These are phyloP conservation scores for Penicillium tannophilum DNA, from an alignment of 495 filamentous ascomycete species.

Conservation along the genomic window DNA sequence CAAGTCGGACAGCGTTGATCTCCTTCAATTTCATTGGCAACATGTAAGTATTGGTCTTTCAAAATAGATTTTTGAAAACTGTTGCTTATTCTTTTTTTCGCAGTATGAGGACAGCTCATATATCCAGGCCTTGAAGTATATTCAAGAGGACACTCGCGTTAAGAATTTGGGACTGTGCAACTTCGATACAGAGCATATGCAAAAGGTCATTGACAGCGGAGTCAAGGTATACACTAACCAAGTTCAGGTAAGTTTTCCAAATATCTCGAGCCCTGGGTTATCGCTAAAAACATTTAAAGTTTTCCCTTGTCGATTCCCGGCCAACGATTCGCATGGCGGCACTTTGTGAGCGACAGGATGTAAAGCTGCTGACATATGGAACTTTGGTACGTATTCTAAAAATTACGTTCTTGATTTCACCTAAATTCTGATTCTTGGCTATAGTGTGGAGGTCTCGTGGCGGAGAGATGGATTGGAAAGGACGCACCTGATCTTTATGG, in stretches of 20 bases:
- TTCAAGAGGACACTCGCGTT: conserved; percentile 34
- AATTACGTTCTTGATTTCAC: conserved; percentile 11
- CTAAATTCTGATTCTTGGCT: not conserved
- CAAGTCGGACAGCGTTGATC: conserved; percentile 35
- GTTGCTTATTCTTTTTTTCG: conserved; percentile 1
- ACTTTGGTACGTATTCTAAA: conserved; percentile 26
- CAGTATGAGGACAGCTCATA: conserved; percentile 46
- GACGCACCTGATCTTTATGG: conserved; percentile 38
- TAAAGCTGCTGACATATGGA: conserved; percentile 49
- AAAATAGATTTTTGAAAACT: not conserved
- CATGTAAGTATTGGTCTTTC: conserved; percentile 31
- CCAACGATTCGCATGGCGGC: conserved; percentile 37
- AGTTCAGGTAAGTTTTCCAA: conserved; percentile 34
- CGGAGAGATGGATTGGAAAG: conserved; percentile 40
- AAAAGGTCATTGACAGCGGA: conserved; percentile 35
- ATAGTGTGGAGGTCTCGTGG: conserved; percentile 46
- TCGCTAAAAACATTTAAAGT: conserved; percentile 23
- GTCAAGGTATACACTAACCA: conserved; percentile 41
- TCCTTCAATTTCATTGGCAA: conserved; percentile 52
- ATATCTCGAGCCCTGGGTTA: conserved; percentile 1
- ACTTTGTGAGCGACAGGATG: conserved; percentile 36
- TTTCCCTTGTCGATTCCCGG: conserved; percentile 43
- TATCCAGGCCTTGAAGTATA: conserved; percentile 35
- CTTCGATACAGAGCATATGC: conserved; percentile 41
- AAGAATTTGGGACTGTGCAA: conserved; percentile 44